Percentiles rank a stretch among this genome's conserved stretches.
These are phyloP conservation scores for Metarhizium humberi DNA, from an alignment of 2,329 filamentous ascomycete genomes.

Conservation along the genomic window DNA sequence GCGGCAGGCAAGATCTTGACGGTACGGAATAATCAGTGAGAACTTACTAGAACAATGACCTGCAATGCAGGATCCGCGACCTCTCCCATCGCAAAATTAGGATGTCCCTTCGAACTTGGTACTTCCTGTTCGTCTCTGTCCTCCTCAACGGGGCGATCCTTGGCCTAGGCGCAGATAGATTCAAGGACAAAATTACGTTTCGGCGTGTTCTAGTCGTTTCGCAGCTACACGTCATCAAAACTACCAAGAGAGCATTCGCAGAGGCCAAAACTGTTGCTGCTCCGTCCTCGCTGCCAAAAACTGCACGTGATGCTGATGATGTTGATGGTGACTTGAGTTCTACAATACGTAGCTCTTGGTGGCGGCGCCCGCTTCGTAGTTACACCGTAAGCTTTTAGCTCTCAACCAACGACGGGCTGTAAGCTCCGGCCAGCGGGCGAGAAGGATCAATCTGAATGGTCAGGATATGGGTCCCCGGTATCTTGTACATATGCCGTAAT, in stretches of 20 bases:
- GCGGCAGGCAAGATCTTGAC: not conserved
- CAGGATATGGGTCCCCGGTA: not conserved
- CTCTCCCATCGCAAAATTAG: slow-evolving; percentile 14
- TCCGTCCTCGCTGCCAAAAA: not conserved
- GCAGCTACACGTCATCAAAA: not conserved
- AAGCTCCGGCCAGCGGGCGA: not conserved
- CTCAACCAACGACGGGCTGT: not conserved
- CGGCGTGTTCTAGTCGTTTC: not conserved
- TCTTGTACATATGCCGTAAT: not conserved
- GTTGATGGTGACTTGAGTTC: not conserved
- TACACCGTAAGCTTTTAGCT: not conserved
- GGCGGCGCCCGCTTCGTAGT: not conserved
- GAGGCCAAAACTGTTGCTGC: not conserved
- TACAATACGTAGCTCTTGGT: not conserved
- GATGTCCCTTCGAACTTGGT: not conserved
- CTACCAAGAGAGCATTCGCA: not conserved
- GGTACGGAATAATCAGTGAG: slow-evolving; percentile 3
- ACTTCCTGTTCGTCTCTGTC: not conserved
- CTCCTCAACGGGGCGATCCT: not conserved
- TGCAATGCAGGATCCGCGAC: slow-evolving; percentile 47
- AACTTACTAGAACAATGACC: slow-evolving; percentile 65
- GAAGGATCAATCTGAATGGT: no score
- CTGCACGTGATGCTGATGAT: not conserved
- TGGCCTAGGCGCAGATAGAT: not conserved
- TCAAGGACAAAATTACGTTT: not conserved